Evolutionary conservation across 805 yeast species (phyloP), one percentile per base, ranked within the genome.

Genomic region (Suhomyces faveliae): DNA sequence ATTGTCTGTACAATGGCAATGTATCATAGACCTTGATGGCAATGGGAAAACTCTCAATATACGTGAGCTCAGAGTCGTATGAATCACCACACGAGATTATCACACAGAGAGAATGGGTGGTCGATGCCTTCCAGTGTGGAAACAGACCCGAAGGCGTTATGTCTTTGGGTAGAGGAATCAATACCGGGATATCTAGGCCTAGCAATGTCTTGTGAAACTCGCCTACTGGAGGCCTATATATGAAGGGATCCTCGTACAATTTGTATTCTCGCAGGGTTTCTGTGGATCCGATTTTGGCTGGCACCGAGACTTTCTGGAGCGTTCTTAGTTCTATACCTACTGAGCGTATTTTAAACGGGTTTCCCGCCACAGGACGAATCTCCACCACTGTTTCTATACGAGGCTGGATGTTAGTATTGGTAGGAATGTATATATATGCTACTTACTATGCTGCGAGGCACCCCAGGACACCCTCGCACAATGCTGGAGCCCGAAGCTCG

Each of bases 391-490:
- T 81, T 46, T 81, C 81, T 3, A 83, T 67, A 23, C 87, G 72
- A 2, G 89, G 88, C 70, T 66, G 20, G 5, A 33, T 11, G 56
- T 57, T 53, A 55, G 60, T 50, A 51, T 13, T 11, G 29, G 10
- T 12, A 35, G 17, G 22, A 35, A 4, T 19, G 35, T 5, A 40
- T n/a, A 22, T 24, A 19, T n/a, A 4, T 11, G 12, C 23, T 22
- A 63, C 68, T 33, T 60, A 62, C 69, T 23, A 72, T 58, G 39
- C 77, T 81, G 44, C 81, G 74, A 1, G 84, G 80, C 1, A 84
- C 80, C 0, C 89, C 89, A 0, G 89, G 88, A 62, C 86, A 81
- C 2, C 89, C 89, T 43, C 75, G 66, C 1, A 84, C 80, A 0
- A 80, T 66, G n/a, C 80, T 71, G 23, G 71, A 68, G 41, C 77